Evolutionary conservation across 2,329 filamentous ascomycete species (phyloP).

Genomic region (Plenodomus lindquistii): DNA sequence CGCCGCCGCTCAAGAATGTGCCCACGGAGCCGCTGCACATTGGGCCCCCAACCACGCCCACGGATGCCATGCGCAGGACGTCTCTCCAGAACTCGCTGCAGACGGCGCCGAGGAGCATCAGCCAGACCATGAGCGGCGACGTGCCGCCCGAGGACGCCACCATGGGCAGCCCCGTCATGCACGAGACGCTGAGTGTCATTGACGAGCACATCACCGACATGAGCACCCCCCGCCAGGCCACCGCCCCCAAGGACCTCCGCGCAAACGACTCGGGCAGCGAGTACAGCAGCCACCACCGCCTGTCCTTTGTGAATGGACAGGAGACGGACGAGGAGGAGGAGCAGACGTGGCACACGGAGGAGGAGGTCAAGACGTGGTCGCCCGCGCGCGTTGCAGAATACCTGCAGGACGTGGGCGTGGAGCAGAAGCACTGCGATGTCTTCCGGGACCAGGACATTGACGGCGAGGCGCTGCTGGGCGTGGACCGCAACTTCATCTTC

Average conservation of each 20-base stretch:
- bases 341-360: slow-evolving; percentile 66
- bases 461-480: slow-evolving; percentile 87
- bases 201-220: slow-evolving; percentile 96
- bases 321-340: slow-evolving; percentile 97
- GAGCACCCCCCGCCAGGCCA: slow-evolving; percentile 62
- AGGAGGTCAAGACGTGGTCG: slow-evolving; percentile 79
- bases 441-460: slow-evolving; percentile 96
- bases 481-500: slow-evolving; percentile 94
- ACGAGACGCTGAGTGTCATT: slow-evolving; percentile 93
- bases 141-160: slow-evolving; percentile 44
- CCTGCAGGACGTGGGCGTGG: slow-evolving; percentile 81
- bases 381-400: slow-evolving; percentile 85
- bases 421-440: slow-evolving; percentile 87
- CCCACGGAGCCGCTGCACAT: slow-evolving; percentile 38
- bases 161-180: slow-evolving; percentile 77
- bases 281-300: slow-evolving; percentile 79
- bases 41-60: slow-evolving; percentile 15
- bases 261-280: slow-evolving; percentile 82
- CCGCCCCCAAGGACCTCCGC: slow-evolving; percentile 56
- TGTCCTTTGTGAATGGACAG: slow-evolving; percentile 91
- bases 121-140: slow-evolving; percentile 41
- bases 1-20: slow-evolving; percentile 20
- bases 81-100: slow-evolving; percentile 29
- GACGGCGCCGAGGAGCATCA: slow-evolving; percentile 35
- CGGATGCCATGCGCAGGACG: slow-evolving; percentile 20